Evolutionary conservation across 1,284 basidiomycete species (phyloP), one percentile per base, ranked within the genome.

Genomic region (Flammula alnicola): DNA sequence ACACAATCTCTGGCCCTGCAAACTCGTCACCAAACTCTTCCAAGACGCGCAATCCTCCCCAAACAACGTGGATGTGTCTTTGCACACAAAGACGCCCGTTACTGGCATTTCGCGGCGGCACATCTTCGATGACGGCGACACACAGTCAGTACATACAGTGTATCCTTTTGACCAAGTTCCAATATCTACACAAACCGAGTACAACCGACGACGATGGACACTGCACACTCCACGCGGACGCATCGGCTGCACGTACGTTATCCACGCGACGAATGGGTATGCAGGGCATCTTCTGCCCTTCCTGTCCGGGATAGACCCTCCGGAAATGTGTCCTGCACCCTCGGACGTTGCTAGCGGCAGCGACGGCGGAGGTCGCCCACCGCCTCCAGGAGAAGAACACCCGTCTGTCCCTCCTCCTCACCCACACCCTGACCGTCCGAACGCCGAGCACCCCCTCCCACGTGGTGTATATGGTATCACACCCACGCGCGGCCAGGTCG

Each of bases 221-320:
- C 57, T 88, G 1, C 59, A 65, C 3, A 91, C 89, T 0, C 78
- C 80, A 0, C 78, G 87, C 23, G 88, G 90, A 2, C 39, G 62
- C 0, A 62, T 90, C 25, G 29, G 64, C 2, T 85, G 86, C 55
- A 67, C 75, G 9, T 79, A 80, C 50, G 74, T 94, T 31, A 66
- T 94, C 1, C 90, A 94, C 60, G 89, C 90, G 0, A 93, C 89
- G 3, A 93, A 94, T 57, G 91, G 70, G 0, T 91, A 93, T 50
- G 80, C 83, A 1, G 80, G 82, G 1, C 77, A 88, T 60, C 78
- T 79, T 20, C 74, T 92, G 8, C 83, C 85, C 0, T 61, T 59
- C 47, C 62, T 88, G 27, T 62, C 74, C 1, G 83, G 83, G 0
- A 71, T 75, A 3, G 47, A 58, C 0, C 79, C 19, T 8, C 5